Percentiles rank a stretch among this genome's conserved stretches.
phyloP scores from a whole-genome alignment of 108 stramenopile genomes.

The Cylindrotheca fusiformis region DNA sequence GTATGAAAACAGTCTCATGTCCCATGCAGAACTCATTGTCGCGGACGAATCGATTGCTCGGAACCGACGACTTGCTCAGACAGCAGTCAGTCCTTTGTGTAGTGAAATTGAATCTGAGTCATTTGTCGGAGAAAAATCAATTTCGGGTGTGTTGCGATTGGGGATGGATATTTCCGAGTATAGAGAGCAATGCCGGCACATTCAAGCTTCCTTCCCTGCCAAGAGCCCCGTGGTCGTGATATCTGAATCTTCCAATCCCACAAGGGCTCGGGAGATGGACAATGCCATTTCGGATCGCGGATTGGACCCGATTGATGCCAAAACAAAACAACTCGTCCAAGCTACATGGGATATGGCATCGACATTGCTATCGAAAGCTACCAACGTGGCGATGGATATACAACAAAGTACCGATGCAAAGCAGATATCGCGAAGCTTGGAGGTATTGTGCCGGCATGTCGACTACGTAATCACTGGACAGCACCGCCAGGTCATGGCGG shows the following conservation, averaged over 20 bases:
- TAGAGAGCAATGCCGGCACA: conserved; percentile 40
- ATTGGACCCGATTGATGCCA: neutral
- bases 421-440: conserved; percentile 22
- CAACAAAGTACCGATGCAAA: conserved; percentile 3
- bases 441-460: conserved; percentile 42
- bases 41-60: conserved; percentile 36
- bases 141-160: conserved; percentile 19
- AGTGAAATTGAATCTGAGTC: neutral
- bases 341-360: conserved; percentile 27
- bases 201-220: conserved; percentile 27
- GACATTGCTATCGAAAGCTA: conserved; percentile 7
- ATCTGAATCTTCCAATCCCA: neutral
- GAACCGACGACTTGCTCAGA: conserved; percentile 24
- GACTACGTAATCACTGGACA: conserved; percentile 37
- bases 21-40: conserved; percentile 45
- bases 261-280: too few species aligned
- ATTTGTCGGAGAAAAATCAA: neutral
- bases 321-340: conserved; percentile 5
- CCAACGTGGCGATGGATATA: conserved; percentile 2
- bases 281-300: neutral
- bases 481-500: conserved; percentile 1
- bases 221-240: conserved; percentile 24
- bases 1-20: conserved; percentile 40
- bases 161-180: conserved; percentile 42
- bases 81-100: conserved; percentile 15